Percentiles rank a stretch among this genome's conserved stretches.
Evolutionary conservation across 768 basidiomycete species (phyloP).

Genomic region (Rhodotorula kratochvilovae): DNA sequence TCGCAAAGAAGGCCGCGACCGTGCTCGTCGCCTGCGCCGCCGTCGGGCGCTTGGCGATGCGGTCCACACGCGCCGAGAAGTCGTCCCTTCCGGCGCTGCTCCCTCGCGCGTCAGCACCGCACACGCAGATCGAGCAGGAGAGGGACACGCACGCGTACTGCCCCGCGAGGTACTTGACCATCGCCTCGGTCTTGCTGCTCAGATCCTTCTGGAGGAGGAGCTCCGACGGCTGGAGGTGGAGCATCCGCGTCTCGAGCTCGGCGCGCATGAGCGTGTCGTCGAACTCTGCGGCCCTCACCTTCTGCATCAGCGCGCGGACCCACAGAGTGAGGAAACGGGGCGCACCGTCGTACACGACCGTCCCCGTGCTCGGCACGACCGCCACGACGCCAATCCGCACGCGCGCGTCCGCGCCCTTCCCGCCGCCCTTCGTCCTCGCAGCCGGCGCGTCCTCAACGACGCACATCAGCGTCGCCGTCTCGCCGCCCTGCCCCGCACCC

Average conservation of each 20-base stretch:
- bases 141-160: conserved; percentile 33
- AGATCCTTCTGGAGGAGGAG: conserved; percentile 54
- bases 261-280: conserved; percentile 75
- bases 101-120: conserved; percentile 47
- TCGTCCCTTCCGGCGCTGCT: conserved; percentile 12
- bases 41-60: conserved; percentile 22
- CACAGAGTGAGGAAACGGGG: not conserved
- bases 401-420: conserved; percentile 53
- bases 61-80: conserved; percentile 24
- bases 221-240: conserved; percentile 78
- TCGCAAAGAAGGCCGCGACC: conserved; percentile 21
- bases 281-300: conserved; percentile 12
- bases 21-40: conserved; percentile 7
- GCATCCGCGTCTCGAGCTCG: conserved; percentile 87
- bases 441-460: conserved; percentile 58
- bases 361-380: conserved; percentile 81
- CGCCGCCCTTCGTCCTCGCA: conserved; percentile 19
- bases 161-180: conserved; percentile 62
- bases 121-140: no score
- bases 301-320: not conserved
- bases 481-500: conserved; percentile 46
- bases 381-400: conserved; percentile 66
- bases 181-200: conserved; percentile 66
- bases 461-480: conserved; percentile 69
- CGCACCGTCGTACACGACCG: conserved; percentile 79